Base-by-base conservation (phyloP, 148 eudicot genomes). In the Amaranthus hypochondriacus region DNA sequence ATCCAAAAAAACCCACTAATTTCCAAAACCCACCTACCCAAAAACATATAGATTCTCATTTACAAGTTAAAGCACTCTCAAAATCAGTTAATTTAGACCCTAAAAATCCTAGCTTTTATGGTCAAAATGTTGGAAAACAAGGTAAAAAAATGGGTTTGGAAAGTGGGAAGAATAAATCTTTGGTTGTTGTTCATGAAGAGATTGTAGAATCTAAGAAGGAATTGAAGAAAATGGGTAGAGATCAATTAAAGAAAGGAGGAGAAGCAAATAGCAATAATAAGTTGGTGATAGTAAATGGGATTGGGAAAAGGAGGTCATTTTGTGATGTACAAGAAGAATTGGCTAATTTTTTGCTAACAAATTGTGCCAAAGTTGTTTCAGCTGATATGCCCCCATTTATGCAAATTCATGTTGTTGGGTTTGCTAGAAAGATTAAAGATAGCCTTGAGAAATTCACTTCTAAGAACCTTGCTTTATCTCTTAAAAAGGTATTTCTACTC, bases 401-500 rank as follows among this genome's bases (percentile, higher is more conserved):
- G 95, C 97, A 94, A 78, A 89, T 90, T 28, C 98, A 94, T 80
- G 97, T 93, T 78, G 91, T 94, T 73, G 88, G 89, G 77, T 85
- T 83, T 86, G 93, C 98, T 70, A 94, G 98, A 80, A 91, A 92
- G 76, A 73, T 90, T 54, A 76, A 76, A 80, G 98, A 94, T 83
- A 94, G 98, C 76, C 77, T 94, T 80, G 98, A 94, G 75, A 94
- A 91, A 77, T 94, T 94, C 85, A 87, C 89, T 75, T 84, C 97
- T 70, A 94, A 81, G 65, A 73, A 84, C 69, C 97, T 94, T 76
- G 98, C 97, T 66, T 82, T 80, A 9, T 81, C 93, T 52, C 97
- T 94, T n/a, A 94, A 94, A 83, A 94, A 88, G 98, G 98, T 94
- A 77, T 12, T 54, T 0, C 0, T 66, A 4, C 10, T 58, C 39